Percentiles rank a stretch among this genome's conserved stretches.
These are phyloP conservation scores for Euphorbia neoarborescens DNA, from an alignment of 441 rosid species.

Conservation along the genomic window DNA sequence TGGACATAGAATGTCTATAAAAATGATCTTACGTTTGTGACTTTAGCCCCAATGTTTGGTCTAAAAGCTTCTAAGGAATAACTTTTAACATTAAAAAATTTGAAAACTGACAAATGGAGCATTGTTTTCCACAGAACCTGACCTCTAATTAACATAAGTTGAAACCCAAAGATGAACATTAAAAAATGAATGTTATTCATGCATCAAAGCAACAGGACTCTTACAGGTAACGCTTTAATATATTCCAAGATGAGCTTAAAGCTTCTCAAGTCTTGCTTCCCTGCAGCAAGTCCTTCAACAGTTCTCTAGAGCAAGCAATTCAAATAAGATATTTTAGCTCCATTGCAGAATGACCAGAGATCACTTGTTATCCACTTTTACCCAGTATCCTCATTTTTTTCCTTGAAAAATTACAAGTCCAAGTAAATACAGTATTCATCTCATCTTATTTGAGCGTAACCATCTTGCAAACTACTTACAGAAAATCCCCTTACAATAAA, in stretches of 20 bases:
- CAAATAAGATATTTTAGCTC: slow-evolving; percentile 8
- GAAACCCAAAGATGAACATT: not conserved
- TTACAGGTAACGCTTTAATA: slow-evolving; percentile 89
- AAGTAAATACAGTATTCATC: too few species aligned
- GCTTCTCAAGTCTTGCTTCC: slow-evolving; percentile 73
- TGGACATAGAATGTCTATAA: not conserved
- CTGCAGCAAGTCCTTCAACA: slow-evolving; percentile 51
- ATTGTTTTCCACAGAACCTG: not conserved
- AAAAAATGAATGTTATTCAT: not conserved
- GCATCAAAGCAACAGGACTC: slow-evolving; percentile 20
- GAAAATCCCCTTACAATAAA: not conserved
- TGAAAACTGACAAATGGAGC: not conserved
- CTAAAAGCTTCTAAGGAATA: not conserved
- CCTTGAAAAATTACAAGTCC: not conserved
- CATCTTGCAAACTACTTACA: not conserved
- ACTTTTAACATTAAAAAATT: not conserved
- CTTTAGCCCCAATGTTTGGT: not conserved
- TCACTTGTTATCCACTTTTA: not conserved
- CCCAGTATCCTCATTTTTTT: not conserved
- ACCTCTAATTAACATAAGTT: not conserved
- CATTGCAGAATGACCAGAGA: not conserved
- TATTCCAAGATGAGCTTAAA: slow-evolving; percentile 80
- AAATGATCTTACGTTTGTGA: not conserved
- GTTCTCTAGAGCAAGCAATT: slow-evolving; percentile 48
- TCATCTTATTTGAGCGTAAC: too few species aligned